Evolutionary conservation across 768 basidiomycete genomes (phyloP).

Genomic region (Boletus subcaerulescens): DNA sequence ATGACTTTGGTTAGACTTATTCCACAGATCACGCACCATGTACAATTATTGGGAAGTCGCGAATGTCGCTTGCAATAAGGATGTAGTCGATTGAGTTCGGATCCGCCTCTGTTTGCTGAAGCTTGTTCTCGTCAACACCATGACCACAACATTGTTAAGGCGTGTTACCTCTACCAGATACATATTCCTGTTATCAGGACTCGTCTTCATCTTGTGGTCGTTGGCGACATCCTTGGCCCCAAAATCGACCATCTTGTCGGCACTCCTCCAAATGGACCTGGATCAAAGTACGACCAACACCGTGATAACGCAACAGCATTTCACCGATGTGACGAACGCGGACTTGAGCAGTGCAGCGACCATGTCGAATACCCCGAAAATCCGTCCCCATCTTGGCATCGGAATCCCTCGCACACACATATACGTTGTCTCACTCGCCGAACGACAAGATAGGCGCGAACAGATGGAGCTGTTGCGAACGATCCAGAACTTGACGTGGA

Average conservation of each 20-base stretch:
- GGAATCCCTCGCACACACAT: slow-evolving; percentile 39
- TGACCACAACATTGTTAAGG: slow-evolving; percentile 9
- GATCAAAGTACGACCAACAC: not conserved
- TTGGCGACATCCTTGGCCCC: slow-evolving; percentile 7
- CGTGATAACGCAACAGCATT: not conserved
- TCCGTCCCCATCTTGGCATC: slow-evolving; percentile 19
- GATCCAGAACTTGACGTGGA: slow-evolving; percentile 49
- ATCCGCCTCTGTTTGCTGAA: too few species aligned
- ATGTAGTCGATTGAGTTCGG: too few species aligned
- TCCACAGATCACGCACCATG: too few species aligned
- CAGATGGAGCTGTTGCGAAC: slow-evolving; percentile 56
- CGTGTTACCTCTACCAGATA: slow-evolving; percentile 17
- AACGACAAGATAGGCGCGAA: slow-evolving; percentile 50
- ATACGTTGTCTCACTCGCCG: slow-evolving; percentile 60
- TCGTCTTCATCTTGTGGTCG: slow-evolving; percentile 23
- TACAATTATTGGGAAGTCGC: too few species aligned
- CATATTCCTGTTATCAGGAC: slow-evolving; percentile 20
- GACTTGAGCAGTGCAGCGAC: not conserved
- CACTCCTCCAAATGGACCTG: slow-evolving; percentile 16
- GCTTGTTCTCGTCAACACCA: not conserved
- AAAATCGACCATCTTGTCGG: slow-evolving; percentile 8
- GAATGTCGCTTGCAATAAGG: too few species aligned
- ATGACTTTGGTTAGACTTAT: too few species aligned
- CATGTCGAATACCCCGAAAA: not conserved
- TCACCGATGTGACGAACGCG: not conserved